Evolutionary conservation across 345 rosid species (phyloP).

Genomic region (Clarkia xantiana): DNA sequence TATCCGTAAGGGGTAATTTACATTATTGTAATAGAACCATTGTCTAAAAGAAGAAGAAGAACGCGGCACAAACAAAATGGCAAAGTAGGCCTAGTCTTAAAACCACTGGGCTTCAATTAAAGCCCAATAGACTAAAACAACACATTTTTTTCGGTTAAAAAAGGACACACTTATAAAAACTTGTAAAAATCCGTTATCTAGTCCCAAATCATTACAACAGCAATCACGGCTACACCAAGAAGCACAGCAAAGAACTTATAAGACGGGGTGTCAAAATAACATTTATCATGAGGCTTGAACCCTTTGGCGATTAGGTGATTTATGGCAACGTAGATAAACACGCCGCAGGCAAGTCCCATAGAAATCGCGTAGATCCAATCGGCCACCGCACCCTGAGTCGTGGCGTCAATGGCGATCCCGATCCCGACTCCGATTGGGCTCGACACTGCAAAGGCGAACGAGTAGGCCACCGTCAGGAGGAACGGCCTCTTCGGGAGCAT

Average conservation of each 20-base stretch:
- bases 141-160: too few species aligned
- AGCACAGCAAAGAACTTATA: constrained; percentile 64
- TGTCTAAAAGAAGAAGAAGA: too few species aligned
- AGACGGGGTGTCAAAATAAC: constrained; percentile 45
- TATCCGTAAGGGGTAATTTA: too few species aligned
- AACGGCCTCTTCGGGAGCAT: constrained; percentile 73
- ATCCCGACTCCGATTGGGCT: constrained; percentile 74
- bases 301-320: constrained; percentile 80
- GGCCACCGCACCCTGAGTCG: constrained; percentile 44
- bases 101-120: too few species aligned
- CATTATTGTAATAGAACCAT: too few species aligned
- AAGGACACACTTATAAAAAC: too few species aligned
- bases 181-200: too few species aligned
- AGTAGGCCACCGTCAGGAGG: constrained; percentile 39
- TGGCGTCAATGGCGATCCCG: constrained; percentile 71
- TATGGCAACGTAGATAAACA: constrained; percentile 64
- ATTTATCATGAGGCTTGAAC: constrained; percentile 38
- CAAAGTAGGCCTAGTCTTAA: too few species aligned
- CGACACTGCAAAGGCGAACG: constrained; percentile 67
- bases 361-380: constrained; percentile 74
- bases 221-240: constrained; percentile 48
- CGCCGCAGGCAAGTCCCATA: constrained; percentile 78
- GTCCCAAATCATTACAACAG: constrained; percentile 83
- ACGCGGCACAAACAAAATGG: too few species aligned
- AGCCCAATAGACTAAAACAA: too few species aligned